Conservation (phyloP, 1,284 basidiomycete species). For the Volvariella surrecta region DNA sequence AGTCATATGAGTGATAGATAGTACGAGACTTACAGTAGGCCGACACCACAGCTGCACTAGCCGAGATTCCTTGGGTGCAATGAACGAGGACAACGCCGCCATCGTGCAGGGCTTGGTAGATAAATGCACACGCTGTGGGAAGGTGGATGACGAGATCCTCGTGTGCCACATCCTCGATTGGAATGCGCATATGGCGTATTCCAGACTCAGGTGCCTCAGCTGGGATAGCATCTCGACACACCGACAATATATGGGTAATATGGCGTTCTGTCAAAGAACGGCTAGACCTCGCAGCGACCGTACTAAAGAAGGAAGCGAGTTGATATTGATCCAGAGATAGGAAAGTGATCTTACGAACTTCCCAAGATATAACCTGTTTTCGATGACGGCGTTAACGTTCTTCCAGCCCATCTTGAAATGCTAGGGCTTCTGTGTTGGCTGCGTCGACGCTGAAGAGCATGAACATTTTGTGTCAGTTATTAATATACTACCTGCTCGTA, state of each 20-base stretch:
- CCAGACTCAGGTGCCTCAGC: slow-evolving; percentile 69
- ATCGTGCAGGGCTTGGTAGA: slow-evolving; percentile 58
- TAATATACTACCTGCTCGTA: slow-evolving; percentile 1
- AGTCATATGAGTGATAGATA: background rate
- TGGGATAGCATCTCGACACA: slow-evolving; percentile 65
- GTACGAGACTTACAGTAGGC: slow-evolving; percentile 56
- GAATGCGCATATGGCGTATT: slow-evolving; percentile 59
- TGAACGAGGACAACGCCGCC: slow-evolving; percentile 79
- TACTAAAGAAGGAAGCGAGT: slow-evolving; percentile 29
- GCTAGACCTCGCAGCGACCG: slow-evolving; percentile 63
- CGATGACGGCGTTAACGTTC: slow-evolving; percentile 66
- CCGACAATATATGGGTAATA: slow-evolving; percentile 71
- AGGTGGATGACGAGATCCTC: slow-evolving; percentile 77
- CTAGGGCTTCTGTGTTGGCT: slow-evolving; percentile 7
- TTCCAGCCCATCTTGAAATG: slow-evolving; percentile 49
- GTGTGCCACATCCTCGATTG: slow-evolving; percentile 75
- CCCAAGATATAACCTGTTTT: slow-evolving; percentile 62
- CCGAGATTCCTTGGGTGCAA: slow-evolving; percentile 75
- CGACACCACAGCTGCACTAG: slow-evolving; percentile 75
- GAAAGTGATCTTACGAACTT: slow-evolving; percentile 45
- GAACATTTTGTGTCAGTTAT: background rate
- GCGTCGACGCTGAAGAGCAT: background rate
- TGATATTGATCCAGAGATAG: slow-evolving; percentile 5
- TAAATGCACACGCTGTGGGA: slow-evolving; percentile 72
- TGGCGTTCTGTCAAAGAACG: slow-evolving; percentile 65